Evolutionary conservation across 805 yeast genomes (phyloP), one percentile per base, ranked within the genome.

Genomic region (Candida adriatica): DNA sequence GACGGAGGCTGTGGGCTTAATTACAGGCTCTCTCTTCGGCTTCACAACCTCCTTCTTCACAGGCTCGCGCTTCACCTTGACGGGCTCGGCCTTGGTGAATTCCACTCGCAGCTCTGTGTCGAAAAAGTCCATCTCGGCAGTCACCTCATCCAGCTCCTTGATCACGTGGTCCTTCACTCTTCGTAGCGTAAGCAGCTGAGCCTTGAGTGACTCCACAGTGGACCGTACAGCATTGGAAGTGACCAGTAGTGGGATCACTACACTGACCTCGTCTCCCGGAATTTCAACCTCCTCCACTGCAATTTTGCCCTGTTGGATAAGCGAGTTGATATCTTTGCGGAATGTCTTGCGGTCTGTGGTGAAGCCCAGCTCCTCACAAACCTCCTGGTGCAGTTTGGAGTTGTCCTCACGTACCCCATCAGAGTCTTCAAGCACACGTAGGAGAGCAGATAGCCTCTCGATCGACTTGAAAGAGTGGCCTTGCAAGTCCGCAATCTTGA

Each of bases 341-440:
- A 72, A 45, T 0, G 88, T 80, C 31, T 65, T 67, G 20, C 71
- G 64, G 42, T 80, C 88, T 13, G 75, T 59, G 2, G 52, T 53
- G 10, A 69, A 60, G 0, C 66, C 66, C 40, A 69, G 41, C 13
- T 39, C 43, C 4, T 57, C 61, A n/a, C 73, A 62, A 2, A 77
- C 42, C 14, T 36, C 40, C 8, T 8, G 13, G 17, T 33, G 30
- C 6, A 36, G 30, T 24, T 26, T 21, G 10, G 16, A 21, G n/a
- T 27, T 27, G 5, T 46, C 51, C 8, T 56, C 59, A 23, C 60
- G 48, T 3, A 70, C 68, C 11, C 79, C 80, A 11, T 62, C 62
- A 18, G 59, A 45, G 18, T 66, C 62, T 6, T 56, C 52, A 5
- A 75, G 41, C 8, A 72, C 44, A 8, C 60, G 51, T 13, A 75